Evolutionary conservation across 208 protist species (phyloP), one percentile per base, ranked within the genome.

Genomic region (Trypanosoma rangeli): DNA sequence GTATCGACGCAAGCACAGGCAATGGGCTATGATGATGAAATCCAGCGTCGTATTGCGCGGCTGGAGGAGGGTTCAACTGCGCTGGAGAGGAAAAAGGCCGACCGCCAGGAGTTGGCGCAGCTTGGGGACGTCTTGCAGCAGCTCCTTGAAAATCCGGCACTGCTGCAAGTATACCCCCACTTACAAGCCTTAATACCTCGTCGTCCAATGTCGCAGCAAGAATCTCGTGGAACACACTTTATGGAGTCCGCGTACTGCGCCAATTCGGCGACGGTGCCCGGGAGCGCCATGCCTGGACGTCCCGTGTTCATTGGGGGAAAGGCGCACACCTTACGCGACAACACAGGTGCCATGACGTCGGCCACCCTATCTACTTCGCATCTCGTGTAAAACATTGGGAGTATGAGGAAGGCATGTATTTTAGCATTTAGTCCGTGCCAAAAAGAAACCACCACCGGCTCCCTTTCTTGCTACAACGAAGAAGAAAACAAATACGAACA

Each of bases 51-150:
- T 54, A 73, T 95, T 39, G 74, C 55, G n/a, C 78, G 87, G 71
- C 44, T 92, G 39, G 87, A 95, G 80, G 84, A 92, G 73, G 86
- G 85, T 60, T 52, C 73, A 7, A 78, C 86, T 31, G 78, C 87
- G 35, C 70, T 96, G 18, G 86, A 96, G 63, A 53, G 83, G 12
- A 85, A 89, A 59, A 96, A 96, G 73, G 90, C 84, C 28, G 87
- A 94, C 59, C 83, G 86, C 49, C 53, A 39, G 42, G 87, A 96
- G 80, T 61, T 96, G 54, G 61, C 57, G 48, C 60, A 70, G 53
- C 73, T 96, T 13, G 82, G 90, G 68, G 78, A 83, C 9, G 50
- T 81, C 26, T 59, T 96, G 44, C 73, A 72, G 58, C 22, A 79
- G 8, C 5, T 67, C n/a, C 57, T 75, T 63, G 28, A 64, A 44